These are phyloP conservation scores for Alternaria solani DNA, from an alignment of 2,329 filamentous ascomycete genomes.

Conservation along the genomic window DNA sequence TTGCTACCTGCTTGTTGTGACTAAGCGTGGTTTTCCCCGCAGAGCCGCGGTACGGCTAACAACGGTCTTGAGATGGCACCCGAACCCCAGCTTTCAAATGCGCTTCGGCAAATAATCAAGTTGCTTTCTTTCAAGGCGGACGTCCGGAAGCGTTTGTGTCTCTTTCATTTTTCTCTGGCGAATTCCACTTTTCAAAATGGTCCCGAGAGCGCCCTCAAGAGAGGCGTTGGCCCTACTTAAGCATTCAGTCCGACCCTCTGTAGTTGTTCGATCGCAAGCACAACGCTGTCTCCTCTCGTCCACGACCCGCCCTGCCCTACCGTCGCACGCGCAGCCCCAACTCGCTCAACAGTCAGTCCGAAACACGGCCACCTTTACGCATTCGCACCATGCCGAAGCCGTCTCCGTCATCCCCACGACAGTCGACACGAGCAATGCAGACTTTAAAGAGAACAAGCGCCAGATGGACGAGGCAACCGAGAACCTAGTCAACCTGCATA, in stretches of 20 bases:
- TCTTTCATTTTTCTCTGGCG: neutral
- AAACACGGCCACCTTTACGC: constrained; percentile 77
- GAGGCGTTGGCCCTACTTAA: constrained; percentile 47
- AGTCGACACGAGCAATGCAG: constrained; percentile 78
- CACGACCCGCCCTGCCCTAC: constrained; percentile 22
- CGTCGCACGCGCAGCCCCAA: constrained; percentile 24
- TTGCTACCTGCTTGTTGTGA: constrained; percentile 18
- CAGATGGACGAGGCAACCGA: constrained; percentile 79
- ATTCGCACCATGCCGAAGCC: constrained; percentile 80
- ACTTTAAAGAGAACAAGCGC: constrained; percentile 80
- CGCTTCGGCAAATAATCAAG: constrained; percentile 26
- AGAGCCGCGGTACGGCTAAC: constrained; percentile 36
- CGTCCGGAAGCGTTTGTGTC: neutral
- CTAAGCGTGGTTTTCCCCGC: constrained; percentile 24
- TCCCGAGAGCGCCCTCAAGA: constrained; percentile 44
- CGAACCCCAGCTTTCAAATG: constrained; percentile 26
- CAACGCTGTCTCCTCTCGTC: constrained; percentile 33
- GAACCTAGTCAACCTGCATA: constrained; percentile 74
- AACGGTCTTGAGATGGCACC: constrained; percentile 33
- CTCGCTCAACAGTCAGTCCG: constrained; percentile 23
- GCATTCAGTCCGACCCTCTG: constrained; percentile 40
- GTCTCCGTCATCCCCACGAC: constrained; percentile 80
- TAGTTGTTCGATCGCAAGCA: constrained; percentile 29
- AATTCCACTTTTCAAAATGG: constrained; percentile 27
- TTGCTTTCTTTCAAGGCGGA: constrained; percentile 10